A percentile compares a stretch with the other conserved stretches of the same genome.
Conservation (phyloP, 139 green algal species). For the Picochlorum sp. region DNA sequence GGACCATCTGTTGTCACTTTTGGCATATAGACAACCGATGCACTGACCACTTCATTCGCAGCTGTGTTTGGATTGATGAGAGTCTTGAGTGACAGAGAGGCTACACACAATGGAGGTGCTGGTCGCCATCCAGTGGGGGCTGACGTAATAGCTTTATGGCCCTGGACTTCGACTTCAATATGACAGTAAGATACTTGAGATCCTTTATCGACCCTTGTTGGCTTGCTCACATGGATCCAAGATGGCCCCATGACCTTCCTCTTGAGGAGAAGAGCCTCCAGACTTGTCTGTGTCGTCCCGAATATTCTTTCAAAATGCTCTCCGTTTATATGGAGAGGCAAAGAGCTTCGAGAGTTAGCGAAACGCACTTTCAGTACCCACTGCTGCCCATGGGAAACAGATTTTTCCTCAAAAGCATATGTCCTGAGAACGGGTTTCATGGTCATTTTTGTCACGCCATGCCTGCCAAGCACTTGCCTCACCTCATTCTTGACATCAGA, state of each 20-base stretch:
- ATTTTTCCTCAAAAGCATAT: conserved; percentile 87
- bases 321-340: conserved; percentile 52
- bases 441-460: conserved; percentile 55
- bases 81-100: conserved; percentile 83
- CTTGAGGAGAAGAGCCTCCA: conserved; percentile 91
- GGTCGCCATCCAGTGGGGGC: conserved; percentile 15
- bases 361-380: conserved; percentile 90
- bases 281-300: conserved; percentile 50
- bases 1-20: conserved; percentile 26
- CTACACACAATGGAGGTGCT: conserved; percentile 72
- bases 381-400: conserved; percentile 66
- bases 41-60: conserved; percentile 70
- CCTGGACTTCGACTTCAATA: conserved; percentile 67
- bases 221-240: conserved; percentile 67
- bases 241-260: conserved; percentile 79
- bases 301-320: conserved; percentile 59
- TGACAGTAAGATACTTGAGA: conserved; percentile 81
- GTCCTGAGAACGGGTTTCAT: conserved; percentile 80
- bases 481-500: conserved; percentile 71
- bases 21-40: conserved; percentile 60
- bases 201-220: conserved; percentile 26
- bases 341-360: conserved; percentile 38
- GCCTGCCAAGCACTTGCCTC: conserved; percentile 45
- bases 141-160: conserved; percentile 48
- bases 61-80: conserved; percentile 51